These are phyloP conservation scores for Peltaster fructicola DNA, from an alignment of 2,329 filamentous ascomycete genomes.

Conservation along the genomic window DNA sequence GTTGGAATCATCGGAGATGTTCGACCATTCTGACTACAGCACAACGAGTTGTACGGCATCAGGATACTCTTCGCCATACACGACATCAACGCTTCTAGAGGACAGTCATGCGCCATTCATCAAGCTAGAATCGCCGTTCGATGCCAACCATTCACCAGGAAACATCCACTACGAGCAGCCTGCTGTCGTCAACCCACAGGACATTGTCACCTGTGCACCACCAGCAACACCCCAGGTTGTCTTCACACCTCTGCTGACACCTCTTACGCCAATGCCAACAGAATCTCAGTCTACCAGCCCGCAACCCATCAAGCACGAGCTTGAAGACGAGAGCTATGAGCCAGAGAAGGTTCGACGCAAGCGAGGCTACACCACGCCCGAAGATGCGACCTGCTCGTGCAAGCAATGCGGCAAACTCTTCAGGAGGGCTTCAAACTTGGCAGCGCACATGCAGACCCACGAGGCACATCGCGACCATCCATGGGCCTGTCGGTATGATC, in stretches of 20 bases:
- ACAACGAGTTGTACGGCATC: slow-evolving; percentile 8
- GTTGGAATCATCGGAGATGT: too few species aligned
- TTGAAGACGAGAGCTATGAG: slow-evolving; percentile 1
- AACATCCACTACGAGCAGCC: too few species aligned
- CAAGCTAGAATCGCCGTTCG: slow-evolving; percentile 9
- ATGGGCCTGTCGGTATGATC: slow-evolving; percentile 45
- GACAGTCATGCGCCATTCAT: slow-evolving; percentile 7
- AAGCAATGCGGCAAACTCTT: slow-evolving; percentile 62
- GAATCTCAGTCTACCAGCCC: not conserved
- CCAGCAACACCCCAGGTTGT: slow-evolving; percentile 4
- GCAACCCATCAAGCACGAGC: not conserved
- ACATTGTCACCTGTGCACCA: slow-evolving; percentile 1
- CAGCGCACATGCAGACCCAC: slow-evolving; percentile 72
- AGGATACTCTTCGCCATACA: slow-evolving; percentile 11
- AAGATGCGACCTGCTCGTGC: slow-evolving; percentile 57
- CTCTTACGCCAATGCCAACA: too few species aligned
- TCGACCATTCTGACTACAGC: slow-evolving; percentile 11
- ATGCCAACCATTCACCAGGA: slow-evolving; percentile 1
- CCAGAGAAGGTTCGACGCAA: slow-evolving; percentile 6
- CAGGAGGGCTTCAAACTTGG: slow-evolving; percentile 71
- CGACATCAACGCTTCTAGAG: slow-evolving; percentile 7
- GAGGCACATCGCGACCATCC: slow-evolving; percentile 55
- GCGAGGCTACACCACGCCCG: slow-evolving; percentile 28
- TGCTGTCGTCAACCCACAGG: not conserved
- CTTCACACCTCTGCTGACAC: slow-evolving; percentile 1